Evolutionary conservation across 2,329 filamentous ascomycete genomes (phyloP).

Genomic region (Aspergillus melleus): DNA sequence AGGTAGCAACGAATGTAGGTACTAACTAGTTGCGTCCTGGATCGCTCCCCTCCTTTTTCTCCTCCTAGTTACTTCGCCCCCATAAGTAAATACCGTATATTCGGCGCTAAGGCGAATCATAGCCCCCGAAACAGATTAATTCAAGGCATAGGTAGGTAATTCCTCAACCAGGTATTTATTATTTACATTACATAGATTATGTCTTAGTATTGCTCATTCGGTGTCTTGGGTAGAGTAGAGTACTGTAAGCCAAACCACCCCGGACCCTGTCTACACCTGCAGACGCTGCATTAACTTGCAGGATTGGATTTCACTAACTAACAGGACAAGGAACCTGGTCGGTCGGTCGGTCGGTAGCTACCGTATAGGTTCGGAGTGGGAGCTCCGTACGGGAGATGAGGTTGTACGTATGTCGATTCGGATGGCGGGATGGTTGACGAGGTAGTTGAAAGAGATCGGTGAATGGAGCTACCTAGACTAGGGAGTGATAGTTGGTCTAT

Average conservation of each 20-base stretch:
- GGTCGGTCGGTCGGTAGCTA: neutral
- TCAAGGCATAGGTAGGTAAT: neutral
- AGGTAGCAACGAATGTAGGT: neutral
- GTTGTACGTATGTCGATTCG: neutral
- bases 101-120: neutral
- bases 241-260: slow-evolving; percentile 6
- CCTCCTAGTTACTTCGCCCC: neutral
- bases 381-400: neutral
- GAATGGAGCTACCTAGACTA: neutral
- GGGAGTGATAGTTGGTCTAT: neutral
- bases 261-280: slow-evolving; percentile 21
- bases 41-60: neutral
- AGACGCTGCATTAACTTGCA: slow-evolving; percentile 16
- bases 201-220: neutral
- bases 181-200: neutral
- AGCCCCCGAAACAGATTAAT: neutral
- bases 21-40: neutral
- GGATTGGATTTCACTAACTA: neutral
- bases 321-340: neutral
- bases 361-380: neutral
- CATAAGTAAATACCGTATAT: slow-evolving; percentile 11
- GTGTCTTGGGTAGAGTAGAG: neutral
- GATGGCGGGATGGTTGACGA: neutral
- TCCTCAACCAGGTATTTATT: neutral
- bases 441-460: neutral